A percentile compares a stretch with the other conserved stretches of the same genome.
Evolutionary conservation across 768 basidiomycete species (phyloP).

Genomic region (Trametes maxima): DNA sequence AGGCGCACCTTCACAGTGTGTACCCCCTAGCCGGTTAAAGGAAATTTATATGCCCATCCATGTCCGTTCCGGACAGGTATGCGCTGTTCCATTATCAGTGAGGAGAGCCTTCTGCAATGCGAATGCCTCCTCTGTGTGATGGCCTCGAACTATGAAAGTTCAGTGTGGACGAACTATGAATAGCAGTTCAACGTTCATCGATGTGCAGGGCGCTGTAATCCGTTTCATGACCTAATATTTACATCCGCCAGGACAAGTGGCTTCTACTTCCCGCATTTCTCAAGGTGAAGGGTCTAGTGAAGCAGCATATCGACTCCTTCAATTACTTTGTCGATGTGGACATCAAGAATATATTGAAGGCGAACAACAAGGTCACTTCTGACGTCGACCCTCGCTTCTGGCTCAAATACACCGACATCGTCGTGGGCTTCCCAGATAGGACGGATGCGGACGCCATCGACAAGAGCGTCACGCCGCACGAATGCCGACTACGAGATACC

Average conservation of each 20-base stretch:
- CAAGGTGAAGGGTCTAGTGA: conserved; percentile 97
- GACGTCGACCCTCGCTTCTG: conserved; percentile 97
- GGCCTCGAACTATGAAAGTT: too few relatives aligned
- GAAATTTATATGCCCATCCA: too few relatives aligned
- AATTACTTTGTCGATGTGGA: conserved; percentile 98
- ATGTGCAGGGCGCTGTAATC: not conserved
- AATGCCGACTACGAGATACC: conserved; percentile 94
- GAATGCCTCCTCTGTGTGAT: too few relatives aligned
- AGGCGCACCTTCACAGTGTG: too few relatives aligned
- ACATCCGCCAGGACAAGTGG: conserved; percentile 87
- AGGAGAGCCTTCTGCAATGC: too few relatives aligned
- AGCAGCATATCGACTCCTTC: conserved; percentile 99
- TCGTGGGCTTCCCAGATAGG: conserved; percentile 89
- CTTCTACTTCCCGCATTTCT: conserved; percentile 93
- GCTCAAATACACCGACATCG: conserved; percentile 95
- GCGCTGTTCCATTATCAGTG: too few relatives aligned
- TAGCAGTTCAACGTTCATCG: too few relatives aligned
- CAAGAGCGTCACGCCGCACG: conserved; percentile 90
- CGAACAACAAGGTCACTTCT: conserved; percentile 91
- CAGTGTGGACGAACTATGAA: too few relatives aligned
- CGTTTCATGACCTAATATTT: conserved; percentile 15
- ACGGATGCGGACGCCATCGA: conserved; percentile 81
- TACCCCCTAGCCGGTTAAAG: too few relatives aligned
- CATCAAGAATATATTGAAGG: conserved; percentile 94
- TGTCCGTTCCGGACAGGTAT: too few relatives aligned